Conservation (phyloP, 192 early-diverging fungal species). For the Linnemannia exigua region DNA sequence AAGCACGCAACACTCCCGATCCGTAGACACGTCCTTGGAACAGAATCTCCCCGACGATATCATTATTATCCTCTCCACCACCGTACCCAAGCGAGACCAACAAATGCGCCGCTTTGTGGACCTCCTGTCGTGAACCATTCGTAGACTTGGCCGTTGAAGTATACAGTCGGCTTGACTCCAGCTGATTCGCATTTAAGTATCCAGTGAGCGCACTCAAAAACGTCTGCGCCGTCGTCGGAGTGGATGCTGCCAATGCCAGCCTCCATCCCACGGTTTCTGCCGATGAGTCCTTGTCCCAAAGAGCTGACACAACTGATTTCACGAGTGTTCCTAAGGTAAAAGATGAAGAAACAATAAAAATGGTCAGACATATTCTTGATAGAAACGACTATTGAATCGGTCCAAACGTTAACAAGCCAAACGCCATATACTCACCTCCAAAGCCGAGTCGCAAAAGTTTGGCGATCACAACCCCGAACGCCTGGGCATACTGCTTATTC, state of each 20-base stretch:
- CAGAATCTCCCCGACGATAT: conserved; percentile 11
- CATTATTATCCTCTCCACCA: background rate
- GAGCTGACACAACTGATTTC: background rate
- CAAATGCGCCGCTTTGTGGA: conserved; percentile 27
- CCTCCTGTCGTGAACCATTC: background rate
- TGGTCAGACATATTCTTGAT: background rate
- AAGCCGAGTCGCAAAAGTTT: conserved; percentile 36
- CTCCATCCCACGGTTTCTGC: conserved; percentile 13
- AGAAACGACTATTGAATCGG: background rate
- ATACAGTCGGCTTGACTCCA: conserved; percentile 1
- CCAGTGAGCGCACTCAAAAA: conserved; percentile 25
- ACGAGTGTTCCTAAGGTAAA: conserved; percentile 22
- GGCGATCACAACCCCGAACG: conserved; percentile 12
- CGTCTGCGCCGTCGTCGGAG: background rate
- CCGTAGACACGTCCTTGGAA: conserved; percentile 35
- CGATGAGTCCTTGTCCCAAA: conserved; percentile 15
- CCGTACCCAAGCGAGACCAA: conserved; percentile 37
- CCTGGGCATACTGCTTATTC: background rate
- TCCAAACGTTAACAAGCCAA: background rate
- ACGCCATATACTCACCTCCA: background rate
- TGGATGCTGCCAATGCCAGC: background rate
- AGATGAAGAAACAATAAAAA: background rate
- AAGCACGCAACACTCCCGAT: conserved; percentile 14
- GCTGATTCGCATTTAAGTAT: conserved; percentile 10
- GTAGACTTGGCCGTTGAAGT: background rate